These are phyloP conservation scores for Clonostachys sp. DNA, from an alignment of 2,329 filamentous ascomycete genomes.

Conservation along the genomic window DNA sequence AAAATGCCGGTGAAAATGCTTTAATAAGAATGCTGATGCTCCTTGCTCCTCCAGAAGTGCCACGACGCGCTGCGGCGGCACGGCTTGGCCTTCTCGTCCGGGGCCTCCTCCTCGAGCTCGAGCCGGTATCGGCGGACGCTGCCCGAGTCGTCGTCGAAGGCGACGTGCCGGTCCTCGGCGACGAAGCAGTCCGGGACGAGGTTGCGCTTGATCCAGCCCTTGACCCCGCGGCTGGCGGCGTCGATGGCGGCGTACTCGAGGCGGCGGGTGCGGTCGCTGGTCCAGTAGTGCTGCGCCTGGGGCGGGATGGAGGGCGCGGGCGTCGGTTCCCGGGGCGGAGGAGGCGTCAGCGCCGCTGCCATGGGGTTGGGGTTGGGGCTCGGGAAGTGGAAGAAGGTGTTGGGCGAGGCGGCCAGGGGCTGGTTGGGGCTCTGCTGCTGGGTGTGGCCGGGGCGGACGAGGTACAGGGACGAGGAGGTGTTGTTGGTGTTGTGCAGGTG, in stretches of 20 bases:
- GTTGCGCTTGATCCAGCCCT: constrained; percentile 53
- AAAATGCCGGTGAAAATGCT: no score
- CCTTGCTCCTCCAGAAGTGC: no score
- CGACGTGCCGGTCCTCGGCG: constrained; percentile 41
- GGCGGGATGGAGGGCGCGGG: constrained; percentile 31
- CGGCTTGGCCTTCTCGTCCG: no score
- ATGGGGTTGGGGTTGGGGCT: constrained; percentile 31
- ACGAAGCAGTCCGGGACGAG: constrained; percentile 58
- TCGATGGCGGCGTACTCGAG: constrained; percentile 65
- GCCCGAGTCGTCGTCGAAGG: constrained; percentile 58
- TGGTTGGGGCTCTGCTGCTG: background rate
- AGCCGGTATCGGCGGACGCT: constrained; percentile 60
- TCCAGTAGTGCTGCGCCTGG: constrained; percentile 63
- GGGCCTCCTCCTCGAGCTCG: constrained; percentile 42
- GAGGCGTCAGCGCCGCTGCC: background rate
- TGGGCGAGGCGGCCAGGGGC: no score
- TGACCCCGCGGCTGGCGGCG: constrained; percentile 53
- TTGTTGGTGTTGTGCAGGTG: constrained; percentile 8
- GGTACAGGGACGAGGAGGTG: constrained; percentile 24
- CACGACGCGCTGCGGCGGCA: no score
- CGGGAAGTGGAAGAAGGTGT: constrained; percentile 37
- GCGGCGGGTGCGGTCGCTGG: constrained; percentile 55
- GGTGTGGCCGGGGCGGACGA: constrained; percentile 15
- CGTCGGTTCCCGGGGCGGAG: constrained; percentile 6
- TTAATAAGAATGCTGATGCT: no score